A percentile compares a stretch with the other conserved stretches of the same genome.
Conservation (phyloP, 2,329 filamentous ascomycete species). For the Beauveria brongniartii region DNA sequence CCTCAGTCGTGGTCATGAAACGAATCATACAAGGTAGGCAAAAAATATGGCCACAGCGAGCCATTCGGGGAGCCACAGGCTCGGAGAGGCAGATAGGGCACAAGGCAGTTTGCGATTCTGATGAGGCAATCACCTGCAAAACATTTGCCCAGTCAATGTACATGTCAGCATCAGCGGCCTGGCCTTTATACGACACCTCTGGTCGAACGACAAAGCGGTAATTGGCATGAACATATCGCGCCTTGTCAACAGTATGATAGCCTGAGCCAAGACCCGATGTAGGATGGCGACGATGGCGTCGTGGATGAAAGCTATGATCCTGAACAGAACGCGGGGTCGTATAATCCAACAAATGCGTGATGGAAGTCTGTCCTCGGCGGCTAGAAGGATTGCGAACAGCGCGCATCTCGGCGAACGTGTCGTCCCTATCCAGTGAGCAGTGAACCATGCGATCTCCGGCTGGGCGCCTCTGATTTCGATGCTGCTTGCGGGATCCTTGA, state of each 20-base stretch:
- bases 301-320: conserved; percentile 43
- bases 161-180: conserved; percentile 79
- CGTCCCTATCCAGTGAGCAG: conserved; percentile 59
- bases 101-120: conserved; percentile 77
- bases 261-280: conserved; percentile 83
- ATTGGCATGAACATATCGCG: conserved; percentile 86
- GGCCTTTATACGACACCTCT: conserved; percentile 65
- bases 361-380: conserved; percentile 89
- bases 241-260: conserved; percentile 85
- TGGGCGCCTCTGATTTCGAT: conserved; percentile 72
- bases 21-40: conserved; percentile 88
- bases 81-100: conserved; percentile 94
- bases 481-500: conserved; percentile 71
- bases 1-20: conserved; percentile 84
- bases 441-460: conserved; percentile 31
- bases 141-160: conserved; percentile 88
- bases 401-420: conserved; percentile 74
- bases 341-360: conserved; percentile 94
- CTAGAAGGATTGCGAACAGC: conserved; percentile 50
- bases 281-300: conserved; percentile 60
- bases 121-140: conserved; percentile 83
- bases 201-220: conserved; percentile 95
- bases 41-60: conserved; percentile 94
- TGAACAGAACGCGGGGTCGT: conserved; percentile 65
- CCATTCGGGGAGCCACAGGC: conserved; percentile 92